Percentiles rank a stretch among this genome's conserved stretches.
phyloP scores from a whole-genome alignment of 169 alveolate species.

The Cryptosporidium sp. region DNA sequence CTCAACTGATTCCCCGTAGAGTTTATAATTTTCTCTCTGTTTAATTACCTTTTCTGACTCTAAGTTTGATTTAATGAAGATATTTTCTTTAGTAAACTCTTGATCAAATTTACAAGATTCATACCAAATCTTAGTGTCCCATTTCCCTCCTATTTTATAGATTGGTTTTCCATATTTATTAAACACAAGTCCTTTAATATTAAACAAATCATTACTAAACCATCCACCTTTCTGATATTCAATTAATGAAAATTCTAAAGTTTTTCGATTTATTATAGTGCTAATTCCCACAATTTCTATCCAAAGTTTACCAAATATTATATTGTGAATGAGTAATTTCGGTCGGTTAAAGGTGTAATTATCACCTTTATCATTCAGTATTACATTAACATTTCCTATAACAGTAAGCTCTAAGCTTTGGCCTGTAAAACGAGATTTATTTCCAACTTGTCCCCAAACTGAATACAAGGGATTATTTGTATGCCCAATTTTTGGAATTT shows the following conservation, averaged over 20 bases:
- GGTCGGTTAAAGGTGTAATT: constrained; percentile 86
- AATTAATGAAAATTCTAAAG: constrained; percentile 50
- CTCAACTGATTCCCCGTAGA: background rate
- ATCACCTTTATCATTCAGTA: constrained; percentile 78
- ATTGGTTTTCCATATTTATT: constrained; percentile 30
- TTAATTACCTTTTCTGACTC: background rate
- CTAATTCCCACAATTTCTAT: constrained; percentile 82
- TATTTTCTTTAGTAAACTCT: background rate
- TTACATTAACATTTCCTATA: constrained; percentile 52
- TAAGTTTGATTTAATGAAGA: constrained; percentile 1
- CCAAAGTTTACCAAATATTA: constrained; percentile 91
- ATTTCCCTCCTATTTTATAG: constrained; percentile 71
- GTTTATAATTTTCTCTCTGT: background rate
- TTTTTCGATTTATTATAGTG: constrained; percentile 40
- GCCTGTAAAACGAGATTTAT: constrained; percentile 69
- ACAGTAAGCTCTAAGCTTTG: constrained; percentile 67
- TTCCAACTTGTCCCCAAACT: constrained; percentile 69
- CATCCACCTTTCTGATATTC: constrained; percentile 73
- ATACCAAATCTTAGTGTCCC: constrained; percentile 72
- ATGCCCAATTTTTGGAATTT: constrained; percentile 53
- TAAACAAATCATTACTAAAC: constrained; percentile 67
- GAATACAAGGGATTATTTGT: constrained; percentile 54
- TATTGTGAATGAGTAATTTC: constrained; percentile 88
- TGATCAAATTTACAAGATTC: constrained; percentile 22
- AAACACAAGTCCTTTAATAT: constrained; percentile 51